Conservation (phyloP, 768 basidiomycete genomes). For the Agrocybe chaxingu region DNA sequence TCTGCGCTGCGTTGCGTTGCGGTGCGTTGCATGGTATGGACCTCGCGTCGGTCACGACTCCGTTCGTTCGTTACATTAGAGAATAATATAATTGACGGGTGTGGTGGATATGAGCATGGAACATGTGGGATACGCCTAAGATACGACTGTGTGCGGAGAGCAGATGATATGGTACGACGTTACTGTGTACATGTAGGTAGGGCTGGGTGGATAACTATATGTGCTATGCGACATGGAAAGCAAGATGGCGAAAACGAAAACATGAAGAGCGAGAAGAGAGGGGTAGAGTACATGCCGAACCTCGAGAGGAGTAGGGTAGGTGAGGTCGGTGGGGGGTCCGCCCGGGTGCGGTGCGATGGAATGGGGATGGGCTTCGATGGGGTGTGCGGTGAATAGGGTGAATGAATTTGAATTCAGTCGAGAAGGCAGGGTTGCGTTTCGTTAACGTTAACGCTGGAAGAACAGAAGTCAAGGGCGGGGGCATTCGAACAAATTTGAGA, state of each 20-base stretch:
- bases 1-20: background rate
- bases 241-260: slow-evolving; percentile 3
- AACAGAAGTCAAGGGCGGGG: too few relatives aligned
- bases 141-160: background rate
- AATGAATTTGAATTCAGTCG: background rate
- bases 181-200: background rate
- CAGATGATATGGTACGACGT: background rate
- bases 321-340: background rate
- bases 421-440: background rate
- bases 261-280: background rate
- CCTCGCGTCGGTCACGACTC: background rate
- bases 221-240: background rate
- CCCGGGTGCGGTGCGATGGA: background rate
- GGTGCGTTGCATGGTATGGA: too few relatives aligned
- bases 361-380: too few relatives aligned
- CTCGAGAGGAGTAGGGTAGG: background rate
- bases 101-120: slow-evolving; percentile 4
- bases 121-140: background rate
- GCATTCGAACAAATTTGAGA: background rate
- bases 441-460: background rate
- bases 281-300: background rate
- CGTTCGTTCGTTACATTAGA: slow-evolving; percentile 6
- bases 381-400: background rate
- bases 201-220: background rate
- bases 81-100: slow-evolving; percentile 2